Base-by-base conservation (phyloP, 2,329 filamentous ascomycete genomes). In the Emergomyces pasteurianus region DNA sequence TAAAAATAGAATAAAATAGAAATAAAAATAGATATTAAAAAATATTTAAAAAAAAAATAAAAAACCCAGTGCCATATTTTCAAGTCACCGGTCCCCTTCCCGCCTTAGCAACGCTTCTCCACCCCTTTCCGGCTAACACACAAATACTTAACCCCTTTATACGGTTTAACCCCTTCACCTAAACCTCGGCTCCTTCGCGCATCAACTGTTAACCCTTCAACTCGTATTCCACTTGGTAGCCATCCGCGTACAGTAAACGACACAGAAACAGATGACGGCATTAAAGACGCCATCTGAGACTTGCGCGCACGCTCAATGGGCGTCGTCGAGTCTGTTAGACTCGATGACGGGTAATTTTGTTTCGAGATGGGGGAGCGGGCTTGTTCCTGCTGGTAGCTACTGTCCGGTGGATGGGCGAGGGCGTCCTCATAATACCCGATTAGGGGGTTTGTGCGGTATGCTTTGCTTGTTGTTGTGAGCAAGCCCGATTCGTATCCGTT, bases 61-160 rank as follows among this genome's bases (percentile, higher is more conserved):
- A n/a, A n/a, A n/a, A n/a, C n/a, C n/a, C n/a, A n/a, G n/a, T 2
- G n/a, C 31, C 31, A 3, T 7, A 31, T 31, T 31, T 31, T 31
- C 16, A 43, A 6, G 6, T 18, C 42, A 43, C 5, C 14, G 3
- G 16, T 8, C 10, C 42, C 16, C 42, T 43, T 18, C n/a, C 42
- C 14, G 18, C 2, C 34, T 71, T 59, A 75, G 63, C 70, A 73
- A 60, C 77, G 71, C 49, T 72, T 69, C 64, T 80, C 78, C n/a
- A 80, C 71, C 0, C 84, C 84, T 65, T 77, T 77, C 61, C 77
- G 75, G 70, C 82, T 85, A 14, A 86, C 82, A 66, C 92, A 96
- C 67, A 99, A 73, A 74, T 99, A 99, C 76, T 99, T 99, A 66
- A 99, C 94, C 1, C 94, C 94, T 77, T 97, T 99, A 75, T 96